A percentile compares a stretch with the other conserved stretches of the same genome.
Conservation (phyloP, 169 alveolate species). For the Plasmodium chabaudi region DNA sequence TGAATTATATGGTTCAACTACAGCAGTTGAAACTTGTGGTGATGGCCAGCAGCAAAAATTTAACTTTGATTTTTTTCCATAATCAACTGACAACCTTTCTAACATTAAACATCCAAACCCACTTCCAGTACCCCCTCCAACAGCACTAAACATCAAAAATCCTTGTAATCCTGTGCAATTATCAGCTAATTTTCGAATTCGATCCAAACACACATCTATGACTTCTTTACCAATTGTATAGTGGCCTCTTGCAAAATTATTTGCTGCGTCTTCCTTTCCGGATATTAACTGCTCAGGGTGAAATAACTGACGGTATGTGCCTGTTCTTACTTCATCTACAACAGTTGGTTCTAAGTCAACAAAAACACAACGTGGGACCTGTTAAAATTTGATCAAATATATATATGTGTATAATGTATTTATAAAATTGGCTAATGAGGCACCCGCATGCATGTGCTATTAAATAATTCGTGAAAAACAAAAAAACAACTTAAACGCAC, state of each 20-base stretch:
- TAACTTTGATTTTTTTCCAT: slow-evolving; percentile 96
- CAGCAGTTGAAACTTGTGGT: slow-evolving; percentile 97
- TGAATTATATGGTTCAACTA: slow-evolving; percentile 99
- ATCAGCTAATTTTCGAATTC: slow-evolving; percentile 99
- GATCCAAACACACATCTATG: slow-evolving; percentile 96
- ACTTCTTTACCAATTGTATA: slow-evolving; percentile 98
- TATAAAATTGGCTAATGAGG: neutral
- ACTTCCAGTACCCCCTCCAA: slow-evolving; percentile 99
- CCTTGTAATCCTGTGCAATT: slow-evolving; percentile 99
- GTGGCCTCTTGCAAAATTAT: slow-evolving; percentile 99
- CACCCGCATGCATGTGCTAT: neutral
- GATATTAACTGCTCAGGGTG: slow-evolving; percentile 98
- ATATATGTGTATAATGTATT: neutral
- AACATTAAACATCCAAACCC: slow-evolving; percentile 98
- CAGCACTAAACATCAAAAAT: slow-evolving; percentile 98
- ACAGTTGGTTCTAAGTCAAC: slow-evolving; percentile 99
- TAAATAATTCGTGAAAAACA: neutral
- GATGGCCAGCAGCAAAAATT: slow-evolving; percentile 99
- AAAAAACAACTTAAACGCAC: neutral
- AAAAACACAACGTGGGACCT: slow-evolving; percentile 97
- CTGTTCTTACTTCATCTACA: slow-evolving; percentile 99
- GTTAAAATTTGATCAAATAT: neutral
- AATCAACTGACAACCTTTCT: slow-evolving; percentile 98
- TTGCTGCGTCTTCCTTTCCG: slow-evolving; percentile 99
- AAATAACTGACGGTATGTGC: slow-evolving; percentile 97